Conservation (phyloP, 2,329 filamentous ascomycete genomes). For the Juglanconis oblonga region DNA sequence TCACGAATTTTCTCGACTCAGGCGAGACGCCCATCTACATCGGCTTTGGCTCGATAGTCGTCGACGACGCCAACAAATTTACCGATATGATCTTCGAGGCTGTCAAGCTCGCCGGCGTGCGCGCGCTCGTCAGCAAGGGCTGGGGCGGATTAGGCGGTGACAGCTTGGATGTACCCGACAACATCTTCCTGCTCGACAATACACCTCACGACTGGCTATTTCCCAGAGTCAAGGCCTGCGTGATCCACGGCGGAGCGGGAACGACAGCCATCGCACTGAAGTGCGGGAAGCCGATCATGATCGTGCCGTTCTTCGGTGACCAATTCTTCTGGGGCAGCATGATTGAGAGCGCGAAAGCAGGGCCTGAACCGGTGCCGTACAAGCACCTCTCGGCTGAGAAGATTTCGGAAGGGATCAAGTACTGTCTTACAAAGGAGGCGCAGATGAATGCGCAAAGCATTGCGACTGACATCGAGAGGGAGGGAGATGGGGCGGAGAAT, state of each 20-base stretch:
- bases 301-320: conserved; percentile 78
- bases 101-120: conserved; percentile 61
- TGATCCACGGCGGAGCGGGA: conserved; percentile 76
- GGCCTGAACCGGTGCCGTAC: conserved; percentile 65
- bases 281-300: conserved; percentile 68
- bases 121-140: conserved; percentile 71
- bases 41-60: conserved; percentile 73
- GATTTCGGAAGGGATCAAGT: conserved; percentile 67
- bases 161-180: conserved; percentile 55
- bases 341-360: conserved; percentile 61
- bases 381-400: conserved; percentile 63
- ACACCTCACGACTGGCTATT: conserved; percentile 78
- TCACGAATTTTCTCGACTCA: conserved; percentile 52
- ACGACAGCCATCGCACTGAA: conserved; percentile 74
- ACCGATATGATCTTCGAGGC: conserved; percentile 71
- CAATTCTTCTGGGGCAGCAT: conserved; percentile 77
- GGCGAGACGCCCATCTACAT: conserved; percentile 67
- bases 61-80: conserved; percentile 67
- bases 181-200: conserved; percentile 70
- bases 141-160: conserved; percentile 65
- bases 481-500: conserved; percentile 68
- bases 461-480: conserved; percentile 56
- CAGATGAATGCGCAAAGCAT: conserved; percentile 55
- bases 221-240: conserved; percentile 60
- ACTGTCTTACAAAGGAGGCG: conserved; percentile 62